Evolutionary conservation across 2,329 filamentous ascomycete species (phyloP).

Genomic region (Byssochlamys sp.): DNA sequence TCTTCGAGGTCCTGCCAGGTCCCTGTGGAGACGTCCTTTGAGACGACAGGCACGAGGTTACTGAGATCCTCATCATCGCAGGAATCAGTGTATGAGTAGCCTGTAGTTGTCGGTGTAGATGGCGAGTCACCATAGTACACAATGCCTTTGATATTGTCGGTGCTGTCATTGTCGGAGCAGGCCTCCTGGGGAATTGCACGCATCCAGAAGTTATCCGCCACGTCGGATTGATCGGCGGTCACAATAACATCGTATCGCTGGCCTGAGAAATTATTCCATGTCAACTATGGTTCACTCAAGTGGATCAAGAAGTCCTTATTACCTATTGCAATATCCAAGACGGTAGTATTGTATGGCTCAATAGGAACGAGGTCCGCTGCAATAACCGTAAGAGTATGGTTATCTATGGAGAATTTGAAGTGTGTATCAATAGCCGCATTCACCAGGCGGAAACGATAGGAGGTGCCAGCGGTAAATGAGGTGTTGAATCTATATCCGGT

Average conservation of each 20-base stretch:
- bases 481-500: neutral
- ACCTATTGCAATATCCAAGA: constrained; percentile 34
- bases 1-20: constrained; percentile 10
- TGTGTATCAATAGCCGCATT: constrained; percentile 25
- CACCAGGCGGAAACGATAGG: constrained; percentile 34
- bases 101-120: constrained; percentile 10
- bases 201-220: constrained; percentile 27
- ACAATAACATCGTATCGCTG: constrained; percentile 34
- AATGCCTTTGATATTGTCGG: constrained; percentile 42
- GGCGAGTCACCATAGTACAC: constrained; percentile 29
- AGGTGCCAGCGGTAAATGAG: constrained; percentile 24
- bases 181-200: constrained; percentile 35
- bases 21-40: constrained; percentile 10
- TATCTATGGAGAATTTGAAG: constrained; percentile 34
- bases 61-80: constrained; percentile 20
- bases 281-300: neutral
- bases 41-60: constrained; percentile 12
- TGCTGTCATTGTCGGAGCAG: constrained; percentile 34
- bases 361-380: constrained; percentile 47
- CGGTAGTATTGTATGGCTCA: constrained; percentile 41
- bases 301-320: neutral
- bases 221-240: constrained; percentile 14
- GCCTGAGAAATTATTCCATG: constrained; percentile 9
- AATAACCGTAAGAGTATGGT: constrained; percentile 48
- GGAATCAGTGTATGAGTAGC: constrained; percentile 11